Conservation (phyloP, 2,329 filamentous ascomycete species). For the Scleromitrula shiraiana region DNA sequence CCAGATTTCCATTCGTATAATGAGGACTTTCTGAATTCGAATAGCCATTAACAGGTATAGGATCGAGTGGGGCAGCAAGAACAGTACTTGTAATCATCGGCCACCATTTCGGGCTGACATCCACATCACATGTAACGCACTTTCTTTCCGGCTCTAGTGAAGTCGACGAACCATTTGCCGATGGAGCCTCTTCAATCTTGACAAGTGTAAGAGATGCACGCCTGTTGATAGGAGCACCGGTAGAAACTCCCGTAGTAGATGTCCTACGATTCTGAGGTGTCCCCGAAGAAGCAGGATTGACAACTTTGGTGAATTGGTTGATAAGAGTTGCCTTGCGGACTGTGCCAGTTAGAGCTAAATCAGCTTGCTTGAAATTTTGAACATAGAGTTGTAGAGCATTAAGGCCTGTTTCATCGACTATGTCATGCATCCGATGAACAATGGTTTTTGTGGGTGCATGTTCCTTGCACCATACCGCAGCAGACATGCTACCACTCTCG, state of each 20-base stretch:
- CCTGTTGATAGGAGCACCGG: constrained; percentile 14
- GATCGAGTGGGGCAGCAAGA: neutral
- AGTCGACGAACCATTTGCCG: neutral
- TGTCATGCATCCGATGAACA: constrained; percentile 72
- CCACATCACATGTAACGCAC: constrained; percentile 58
- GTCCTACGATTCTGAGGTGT: constrained; percentile 42
- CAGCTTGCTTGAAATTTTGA: constrained; percentile 88
- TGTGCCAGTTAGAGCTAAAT: constrained; percentile 81
- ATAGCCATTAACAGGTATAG: neutral
- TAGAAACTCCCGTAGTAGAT: constrained; percentile 42
- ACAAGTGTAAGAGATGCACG: constrained; percentile 23
- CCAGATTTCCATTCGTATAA: constrained; percentile 12
- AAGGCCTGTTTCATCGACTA: constrained; percentile 59
- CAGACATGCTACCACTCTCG: constrained; percentile 76
- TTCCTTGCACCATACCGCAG: constrained; percentile 85
- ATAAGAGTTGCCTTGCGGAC: constrained; percentile 75
- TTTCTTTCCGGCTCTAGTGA: constrained; percentile 36
- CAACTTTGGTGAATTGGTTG: constrained; percentile 32
- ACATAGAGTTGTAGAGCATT: constrained; percentile 83
- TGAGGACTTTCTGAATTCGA: neutral
- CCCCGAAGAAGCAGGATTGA: constrained; percentile 20
- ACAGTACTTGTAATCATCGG: constrained; percentile 14
- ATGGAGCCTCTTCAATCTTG: constrained; percentile 22
- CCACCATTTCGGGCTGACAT: constrained; percentile 71
- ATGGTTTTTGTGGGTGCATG: constrained; percentile 66